A percentile compares a stretch with the other conserved stretches of the same genome.
These are phyloP conservation scores for Diaporthe amygdali DNA, from an alignment of 2,329 filamentous ascomycete species.

Conservation along the genomic window DNA sequence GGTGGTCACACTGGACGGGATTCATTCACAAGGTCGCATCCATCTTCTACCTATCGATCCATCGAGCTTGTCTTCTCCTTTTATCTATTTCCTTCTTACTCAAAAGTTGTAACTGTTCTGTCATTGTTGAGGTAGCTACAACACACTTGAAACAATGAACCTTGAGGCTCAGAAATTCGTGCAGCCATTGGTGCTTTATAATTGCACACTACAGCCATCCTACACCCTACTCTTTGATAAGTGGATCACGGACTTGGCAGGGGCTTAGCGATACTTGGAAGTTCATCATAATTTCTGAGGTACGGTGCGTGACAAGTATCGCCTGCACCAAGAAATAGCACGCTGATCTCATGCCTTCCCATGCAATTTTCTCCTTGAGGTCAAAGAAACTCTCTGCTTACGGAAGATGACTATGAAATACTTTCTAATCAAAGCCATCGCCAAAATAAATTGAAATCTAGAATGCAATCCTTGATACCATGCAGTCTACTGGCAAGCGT, in stretches of 20 bases:
- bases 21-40: too few species aligned
- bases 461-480: too few species aligned
- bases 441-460: too few species aligned
- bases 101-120: too few species aligned
- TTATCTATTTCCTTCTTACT: too few species aligned
- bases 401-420: too few species aligned
- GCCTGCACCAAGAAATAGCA: neutral
- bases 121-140: neutral
- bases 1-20: neutral
- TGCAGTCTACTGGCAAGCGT: too few species aligned
- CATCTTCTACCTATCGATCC: too few species aligned
- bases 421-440: too few species aligned
- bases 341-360: neutral
- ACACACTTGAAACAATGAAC: neutral
- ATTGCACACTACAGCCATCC: neutral
- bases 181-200: neutral
- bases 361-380: neutral
- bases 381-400: neutral
- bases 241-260: neutral
- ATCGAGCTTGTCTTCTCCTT: too few species aligned
- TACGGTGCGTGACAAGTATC: neutral
- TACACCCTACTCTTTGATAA: neutral
- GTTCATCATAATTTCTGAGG: neutral
- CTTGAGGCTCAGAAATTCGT: neutral
- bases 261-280: neutral